phyloP scores from a whole-genome alignment of 129 eudicot genomes.

The Arctium lappa region DNA sequence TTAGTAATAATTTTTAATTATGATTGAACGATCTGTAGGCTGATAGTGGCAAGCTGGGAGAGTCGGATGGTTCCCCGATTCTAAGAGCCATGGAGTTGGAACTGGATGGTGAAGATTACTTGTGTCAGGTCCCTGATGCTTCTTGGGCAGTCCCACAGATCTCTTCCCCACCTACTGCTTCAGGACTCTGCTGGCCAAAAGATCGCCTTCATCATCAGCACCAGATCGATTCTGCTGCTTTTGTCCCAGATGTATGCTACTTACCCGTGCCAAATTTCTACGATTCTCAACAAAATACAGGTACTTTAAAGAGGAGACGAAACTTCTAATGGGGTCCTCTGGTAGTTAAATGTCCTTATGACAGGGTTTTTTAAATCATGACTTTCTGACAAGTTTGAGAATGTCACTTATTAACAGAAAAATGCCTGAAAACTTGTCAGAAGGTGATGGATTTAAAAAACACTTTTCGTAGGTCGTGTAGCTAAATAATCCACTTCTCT shows the following conservation, averaged over 20 bases:
- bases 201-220: constrained; percentile 24
- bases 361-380: not conserved
- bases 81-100: constrained; percentile 53
- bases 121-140: constrained; percentile 74
- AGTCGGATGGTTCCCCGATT: constrained; percentile 62
- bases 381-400: not conserved
- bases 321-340: constrained; percentile 22
- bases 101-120: constrained; percentile 58
- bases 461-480: not conserved
- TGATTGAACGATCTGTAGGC: constrained; percentile 42
- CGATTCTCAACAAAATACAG: constrained; percentile 22
- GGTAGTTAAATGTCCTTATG: not conserved
- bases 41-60: constrained; percentile 78
- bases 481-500: not conserved
- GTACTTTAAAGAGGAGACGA: constrained; percentile 38
- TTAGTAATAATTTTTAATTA: not conserved
- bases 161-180: constrained; percentile 85
- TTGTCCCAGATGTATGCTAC: constrained; percentile 70
- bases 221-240: constrained; percentile 39
- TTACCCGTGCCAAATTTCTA: constrained; percentile 24
- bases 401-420: too few relatives aligned
- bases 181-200: constrained; percentile 72
- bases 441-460: not conserved
- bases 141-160: constrained; percentile 81
- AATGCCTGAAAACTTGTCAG: not conserved